Percentiles rank a stretch among this genome's conserved stretches.
phyloP scores from a whole-genome alignment of 2,329 filamentous ascomycete species.

The Zarea fungicola region DNA sequence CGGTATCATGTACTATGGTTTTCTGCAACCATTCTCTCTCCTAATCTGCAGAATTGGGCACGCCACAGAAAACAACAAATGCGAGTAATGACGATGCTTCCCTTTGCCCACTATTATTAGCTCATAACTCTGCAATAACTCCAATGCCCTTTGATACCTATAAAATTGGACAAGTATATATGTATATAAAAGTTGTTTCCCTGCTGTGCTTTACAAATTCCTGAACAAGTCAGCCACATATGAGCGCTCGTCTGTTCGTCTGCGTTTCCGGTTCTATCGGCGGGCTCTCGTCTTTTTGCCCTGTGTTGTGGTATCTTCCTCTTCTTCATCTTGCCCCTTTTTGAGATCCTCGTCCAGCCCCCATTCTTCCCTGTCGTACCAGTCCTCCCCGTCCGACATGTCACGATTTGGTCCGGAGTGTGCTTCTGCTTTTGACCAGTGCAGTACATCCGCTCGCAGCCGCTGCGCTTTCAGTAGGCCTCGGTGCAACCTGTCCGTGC shows the following conservation, averaged over 20 bases:
- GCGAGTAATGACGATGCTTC: not conserved
- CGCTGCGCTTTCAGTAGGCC: constrained; percentile 69
- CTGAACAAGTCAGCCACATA: not conserved
- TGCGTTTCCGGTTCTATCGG: constrained; percentile 24
- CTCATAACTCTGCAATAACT: not conserved
- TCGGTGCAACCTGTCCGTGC: constrained; percentile 60
- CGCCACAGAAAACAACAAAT: not conserved
- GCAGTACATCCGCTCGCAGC: constrained; percentile 63
- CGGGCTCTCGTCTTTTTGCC: constrained; percentile 58
- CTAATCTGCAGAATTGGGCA: no score
- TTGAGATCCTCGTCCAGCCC: constrained; percentile 66
- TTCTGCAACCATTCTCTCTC: no score
- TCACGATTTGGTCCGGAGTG: constrained; percentile 62
- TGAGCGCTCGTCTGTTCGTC: not conserved
- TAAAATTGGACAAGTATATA: not conserved
- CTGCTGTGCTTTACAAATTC: not conserved
- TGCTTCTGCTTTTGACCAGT: constrained; percentile 73
- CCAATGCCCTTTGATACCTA: not conserved
- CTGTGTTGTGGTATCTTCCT: constrained; percentile 59
- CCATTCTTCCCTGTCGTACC: constrained; percentile 82
- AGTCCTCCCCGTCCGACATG: constrained; percentile 85
- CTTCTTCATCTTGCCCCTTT: constrained; percentile 78
- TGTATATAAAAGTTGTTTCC: not conserved
- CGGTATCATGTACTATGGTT: no score
- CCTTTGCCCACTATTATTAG: not conserved